Conservation (phyloP, 2,329 filamentous ascomycete species). For the Chalaropsis thielavioides region DNA sequence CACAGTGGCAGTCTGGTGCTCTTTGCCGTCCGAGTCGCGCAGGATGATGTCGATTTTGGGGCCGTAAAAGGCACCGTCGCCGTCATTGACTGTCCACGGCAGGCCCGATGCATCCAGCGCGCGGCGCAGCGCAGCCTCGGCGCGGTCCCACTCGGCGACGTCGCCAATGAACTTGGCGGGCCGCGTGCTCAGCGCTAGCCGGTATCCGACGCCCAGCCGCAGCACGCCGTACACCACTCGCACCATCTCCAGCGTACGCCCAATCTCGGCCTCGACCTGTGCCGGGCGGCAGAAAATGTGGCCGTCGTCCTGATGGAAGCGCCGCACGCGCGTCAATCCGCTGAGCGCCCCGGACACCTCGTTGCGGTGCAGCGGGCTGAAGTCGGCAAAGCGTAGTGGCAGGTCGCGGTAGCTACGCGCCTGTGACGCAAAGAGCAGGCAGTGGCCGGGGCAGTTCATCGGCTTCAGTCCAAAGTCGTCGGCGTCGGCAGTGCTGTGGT, state of each 20-base stretch:
- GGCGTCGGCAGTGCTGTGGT: slow-evolving; percentile 33
- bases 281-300: slow-evolving; percentile 76
- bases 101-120: slow-evolving; percentile 51
- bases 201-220: slow-evolving; percentile 51
- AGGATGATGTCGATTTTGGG: slow-evolving; percentile 84
- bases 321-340: slow-evolving; percentile 67
- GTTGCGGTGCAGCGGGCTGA: slow-evolving; percentile 74
- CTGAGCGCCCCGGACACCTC: slow-evolving; percentile 70
- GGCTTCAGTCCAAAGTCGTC: slow-evolving; percentile 75
- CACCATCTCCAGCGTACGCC: slow-evolving; percentile 59
- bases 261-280: slow-evolving; percentile 63
- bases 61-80: slow-evolving; percentile 80
- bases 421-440: slow-evolving; percentile 63
- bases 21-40: slow-evolving; percentile 65
- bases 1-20: slow-evolving; percentile 78
- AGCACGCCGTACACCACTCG: slow-evolving; percentile 57
- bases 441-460: slow-evolving; percentile 89
- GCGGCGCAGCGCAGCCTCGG: slow-evolving; percentile 28
- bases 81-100: slow-evolving; percentile 60
- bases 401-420: slow-evolving; percentile 64
- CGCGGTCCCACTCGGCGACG: slow-evolving; percentile 44
- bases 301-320: slow-evolving; percentile 83
- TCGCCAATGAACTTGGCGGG: slow-evolving; percentile 70
- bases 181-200: slow-evolving; percentile 63
- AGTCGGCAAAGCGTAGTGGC: slow-evolving; percentile 74